phyloP scores from a whole-genome alignment of 208 protist genomes.

The Polymyxa betae region DNA sequence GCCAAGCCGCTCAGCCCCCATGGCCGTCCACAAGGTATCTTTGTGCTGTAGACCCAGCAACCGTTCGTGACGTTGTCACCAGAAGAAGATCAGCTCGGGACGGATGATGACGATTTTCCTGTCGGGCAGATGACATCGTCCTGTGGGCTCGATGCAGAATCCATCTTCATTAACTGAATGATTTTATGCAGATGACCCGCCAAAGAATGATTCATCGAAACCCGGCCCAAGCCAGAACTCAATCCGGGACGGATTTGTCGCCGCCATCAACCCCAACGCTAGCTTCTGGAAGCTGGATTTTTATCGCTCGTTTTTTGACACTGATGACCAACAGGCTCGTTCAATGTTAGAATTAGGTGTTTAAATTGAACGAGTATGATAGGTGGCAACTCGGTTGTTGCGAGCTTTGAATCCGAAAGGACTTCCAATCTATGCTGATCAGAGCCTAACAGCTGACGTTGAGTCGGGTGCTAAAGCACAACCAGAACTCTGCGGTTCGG shows the following conservation, averaged over 20 bases:
- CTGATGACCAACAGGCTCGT: neutral
- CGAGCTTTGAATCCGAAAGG: slow-evolving; percentile 9
- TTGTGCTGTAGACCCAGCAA: no score
- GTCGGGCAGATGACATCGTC: slow-evolving; percentile 37
- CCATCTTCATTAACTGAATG: neutral
- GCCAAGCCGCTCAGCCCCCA: no score
- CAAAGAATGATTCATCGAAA: neutral
- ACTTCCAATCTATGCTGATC: neutral
- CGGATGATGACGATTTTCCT: slow-evolving; percentile 42
- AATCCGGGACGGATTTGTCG: neutral
- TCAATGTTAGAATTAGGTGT: neutral
- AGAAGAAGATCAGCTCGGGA: neutral
- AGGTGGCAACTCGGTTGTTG: neutral
- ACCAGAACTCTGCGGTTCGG: neutral
- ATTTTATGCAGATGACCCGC: slow-evolving; percentile 33
- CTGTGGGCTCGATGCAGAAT: neutral
- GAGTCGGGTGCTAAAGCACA: neutral
- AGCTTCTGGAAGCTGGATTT: slow-evolving; percentile 47
- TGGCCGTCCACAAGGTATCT: no score
- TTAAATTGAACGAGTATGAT: neutral
- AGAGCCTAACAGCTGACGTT: neutral
- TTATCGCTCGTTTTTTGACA: slow-evolving; percentile 2
- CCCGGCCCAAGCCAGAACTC: no score
- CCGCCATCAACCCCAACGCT: neutral
- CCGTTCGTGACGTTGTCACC: no score